phyloP scores from a whole-genome alignment of 1,284 basidiomycete species.

The Phylloporus sp. region DNA sequence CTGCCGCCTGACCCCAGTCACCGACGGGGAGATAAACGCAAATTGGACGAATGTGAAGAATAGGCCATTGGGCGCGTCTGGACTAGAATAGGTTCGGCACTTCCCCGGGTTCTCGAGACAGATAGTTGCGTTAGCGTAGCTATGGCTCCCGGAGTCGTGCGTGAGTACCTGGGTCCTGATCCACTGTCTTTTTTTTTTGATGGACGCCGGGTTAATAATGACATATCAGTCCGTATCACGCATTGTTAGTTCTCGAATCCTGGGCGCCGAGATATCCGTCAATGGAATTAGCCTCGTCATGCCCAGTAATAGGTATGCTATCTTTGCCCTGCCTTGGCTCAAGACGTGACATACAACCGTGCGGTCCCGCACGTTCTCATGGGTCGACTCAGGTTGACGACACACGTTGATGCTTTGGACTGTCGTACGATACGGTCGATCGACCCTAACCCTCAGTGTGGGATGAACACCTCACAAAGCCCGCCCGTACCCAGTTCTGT shows the following conservation, averaged over 20 bases:
- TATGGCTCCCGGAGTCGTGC: background rate
- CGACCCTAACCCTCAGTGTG: slow-evolving; percentile 5
- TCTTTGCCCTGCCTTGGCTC: background rate
- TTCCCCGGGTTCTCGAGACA: background rate
- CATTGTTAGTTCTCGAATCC: background rate
- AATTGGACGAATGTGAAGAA: slow-evolving; percentile 18
- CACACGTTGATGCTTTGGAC: slow-evolving; percentile 1
- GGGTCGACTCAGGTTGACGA: background rate
- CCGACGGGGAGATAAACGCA: slow-evolving; percentile 29
- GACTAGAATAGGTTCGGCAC: slow-evolving; percentile 1
- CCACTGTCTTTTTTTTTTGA: no score
- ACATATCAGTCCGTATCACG: no score
- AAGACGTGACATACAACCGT: no score
- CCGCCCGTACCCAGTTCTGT: no score
- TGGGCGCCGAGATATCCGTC: background rate
- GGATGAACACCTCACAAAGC: background rate
- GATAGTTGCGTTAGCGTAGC: no score
- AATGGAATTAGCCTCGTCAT: slow-evolving; percentile 10
- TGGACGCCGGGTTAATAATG: no score
- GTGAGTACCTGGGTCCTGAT: no score
- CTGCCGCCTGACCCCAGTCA: slow-evolving; percentile 4
- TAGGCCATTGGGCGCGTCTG: background rate
- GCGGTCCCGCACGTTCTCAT: background rate
- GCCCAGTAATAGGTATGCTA: background rate
- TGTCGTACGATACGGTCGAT: background rate